These are phyloP conservation scores for Citrullus colocynthis DNA, from an alignment of 306 rosid species.

Conservation along the genomic window DNA sequence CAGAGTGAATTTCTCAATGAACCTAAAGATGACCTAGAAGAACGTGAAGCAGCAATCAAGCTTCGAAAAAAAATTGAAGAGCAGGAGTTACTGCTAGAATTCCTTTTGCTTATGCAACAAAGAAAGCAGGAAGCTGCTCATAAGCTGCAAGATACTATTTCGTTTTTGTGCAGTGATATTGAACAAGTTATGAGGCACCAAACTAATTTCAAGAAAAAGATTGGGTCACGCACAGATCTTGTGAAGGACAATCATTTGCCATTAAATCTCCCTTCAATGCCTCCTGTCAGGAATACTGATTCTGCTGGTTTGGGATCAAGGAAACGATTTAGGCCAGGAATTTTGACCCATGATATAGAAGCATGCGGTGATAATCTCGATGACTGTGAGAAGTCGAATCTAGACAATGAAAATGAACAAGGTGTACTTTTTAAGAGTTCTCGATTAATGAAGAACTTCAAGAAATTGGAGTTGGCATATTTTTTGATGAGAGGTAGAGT, in stretches of 20 bases:
- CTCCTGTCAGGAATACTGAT: conserved; percentile 39
- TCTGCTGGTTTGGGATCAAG: conserved; percentile 47
- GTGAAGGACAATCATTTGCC: conserved; percentile 35
- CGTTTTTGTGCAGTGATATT: conserved; percentile 72
- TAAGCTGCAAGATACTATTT: conserved; percentile 65
- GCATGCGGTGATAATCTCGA: conserved; percentile 50
- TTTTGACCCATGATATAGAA: conserved; percentile 23
- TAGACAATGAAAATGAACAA: conserved; percentile 21
- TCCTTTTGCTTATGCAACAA: conserved; percentile 62
- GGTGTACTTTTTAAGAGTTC: conserved; percentile 43
- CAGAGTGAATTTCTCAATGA: conserved; percentile 74
- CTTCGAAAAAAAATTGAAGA: conserved; percentile 73
- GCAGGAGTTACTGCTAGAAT: conserved; percentile 77
- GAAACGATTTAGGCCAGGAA: conserved; percentile 59
- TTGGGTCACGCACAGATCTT: conserved; percentile 27
- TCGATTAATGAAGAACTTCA: conserved; percentile 80
- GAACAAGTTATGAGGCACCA: conserved; percentile 74
- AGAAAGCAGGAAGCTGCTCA: conserved; percentile 70
- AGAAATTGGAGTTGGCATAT: conserved; percentile 82
- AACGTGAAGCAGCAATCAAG: conserved; percentile 79
- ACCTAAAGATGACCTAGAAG: conserved; percentile 64
- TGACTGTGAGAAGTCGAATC: conserved; percentile 22
- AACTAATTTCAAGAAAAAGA: conserved; percentile 39
- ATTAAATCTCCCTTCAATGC: conserved; percentile 47
- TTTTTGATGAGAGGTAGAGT: conserved; percentile 68